phyloP scores from a whole-genome alignment of 2,329 filamentous ascomycete species.

The Penicillium sp. region DNA sequence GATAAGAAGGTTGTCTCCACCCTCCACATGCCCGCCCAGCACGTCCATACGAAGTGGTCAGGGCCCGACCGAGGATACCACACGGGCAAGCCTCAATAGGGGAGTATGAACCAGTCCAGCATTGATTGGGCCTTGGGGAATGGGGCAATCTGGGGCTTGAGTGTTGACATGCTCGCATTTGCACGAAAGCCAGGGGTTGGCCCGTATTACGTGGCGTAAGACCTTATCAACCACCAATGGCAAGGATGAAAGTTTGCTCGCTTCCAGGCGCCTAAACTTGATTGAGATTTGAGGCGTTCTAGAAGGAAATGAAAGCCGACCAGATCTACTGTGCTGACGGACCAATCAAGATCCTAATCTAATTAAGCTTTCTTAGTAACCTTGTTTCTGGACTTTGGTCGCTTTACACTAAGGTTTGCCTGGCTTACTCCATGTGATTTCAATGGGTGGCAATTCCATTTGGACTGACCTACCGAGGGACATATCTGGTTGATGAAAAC shows the following conservation, averaged over 20 bases:
- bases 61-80: background rate
- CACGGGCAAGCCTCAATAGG: background rate
- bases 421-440: background rate
- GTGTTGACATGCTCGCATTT: background rate
- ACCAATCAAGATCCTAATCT: background rate
- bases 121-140: background rate
- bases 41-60: background rate
- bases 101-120: background rate
- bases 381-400: background rate
- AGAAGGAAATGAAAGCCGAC: constrained; percentile 4
- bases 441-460: background rate
- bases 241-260: background rate
- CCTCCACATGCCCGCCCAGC: too few relatives aligned
- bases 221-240: constrained; percentile 8
- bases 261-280: background rate
- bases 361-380: constrained; percentile 4
- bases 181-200: background rate
- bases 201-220: background rate
- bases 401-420: too few relatives aligned
- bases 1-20: background rate
- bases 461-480: background rate
- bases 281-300: background rate
- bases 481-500: background rate
- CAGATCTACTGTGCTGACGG: background rate
- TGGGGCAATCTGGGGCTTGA: background rate